Percentiles rank a stretch among this genome's conserved stretches.
Evolutionary conservation across 306 rosid genomes (phyloP).

Genomic region (Malus fusca): DNA sequence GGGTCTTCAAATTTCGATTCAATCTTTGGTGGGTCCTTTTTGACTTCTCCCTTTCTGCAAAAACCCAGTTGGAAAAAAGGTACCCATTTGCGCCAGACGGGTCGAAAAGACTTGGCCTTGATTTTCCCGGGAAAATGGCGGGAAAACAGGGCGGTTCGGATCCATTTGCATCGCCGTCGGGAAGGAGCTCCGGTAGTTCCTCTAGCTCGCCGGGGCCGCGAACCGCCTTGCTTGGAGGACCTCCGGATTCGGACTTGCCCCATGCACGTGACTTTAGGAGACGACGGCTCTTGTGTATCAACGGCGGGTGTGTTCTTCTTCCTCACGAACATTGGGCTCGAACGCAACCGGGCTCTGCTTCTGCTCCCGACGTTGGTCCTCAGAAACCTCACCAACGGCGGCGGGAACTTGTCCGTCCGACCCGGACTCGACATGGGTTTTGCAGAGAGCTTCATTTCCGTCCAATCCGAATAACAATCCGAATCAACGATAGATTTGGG

Average conservation of each 20-base stretch:
- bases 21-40: constrained; percentile 16
- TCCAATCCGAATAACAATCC: background rate
- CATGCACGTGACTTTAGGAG: constrained; percentile 95
- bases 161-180: constrained; percentile 34
- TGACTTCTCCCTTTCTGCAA: constrained; percentile 24
- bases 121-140: constrained; percentile 16
- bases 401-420: constrained; percentile 77
- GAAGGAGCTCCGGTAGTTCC: background rate
- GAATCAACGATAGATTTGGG: background rate
- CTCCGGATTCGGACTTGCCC: constrained; percentile 72
- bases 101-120: constrained; percentile 27
- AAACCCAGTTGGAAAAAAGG: constrained; percentile 25
- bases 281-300: constrained; percentile 87
- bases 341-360: constrained; percentile 68
- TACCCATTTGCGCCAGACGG: constrained; percentile 45
- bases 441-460: constrained; percentile 47
- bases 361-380: constrained; percentile 57
- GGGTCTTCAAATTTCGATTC: constrained; percentile 18
- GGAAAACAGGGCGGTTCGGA: constrained; percentile 36
- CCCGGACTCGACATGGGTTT: constrained; percentile 80
- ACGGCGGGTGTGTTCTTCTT: constrained; percentile 51
- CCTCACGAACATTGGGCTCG: constrained; percentile 63
- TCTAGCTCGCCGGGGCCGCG: background rate
- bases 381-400: constrained; percentile 83
- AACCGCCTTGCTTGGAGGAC: constrained; percentile 32